Evolutionary conservation across 2,329 filamentous ascomycete species (phyloP), one percentile per base, ranked within the genome.

Genomic region (Magnaporthales sp.): DNA sequence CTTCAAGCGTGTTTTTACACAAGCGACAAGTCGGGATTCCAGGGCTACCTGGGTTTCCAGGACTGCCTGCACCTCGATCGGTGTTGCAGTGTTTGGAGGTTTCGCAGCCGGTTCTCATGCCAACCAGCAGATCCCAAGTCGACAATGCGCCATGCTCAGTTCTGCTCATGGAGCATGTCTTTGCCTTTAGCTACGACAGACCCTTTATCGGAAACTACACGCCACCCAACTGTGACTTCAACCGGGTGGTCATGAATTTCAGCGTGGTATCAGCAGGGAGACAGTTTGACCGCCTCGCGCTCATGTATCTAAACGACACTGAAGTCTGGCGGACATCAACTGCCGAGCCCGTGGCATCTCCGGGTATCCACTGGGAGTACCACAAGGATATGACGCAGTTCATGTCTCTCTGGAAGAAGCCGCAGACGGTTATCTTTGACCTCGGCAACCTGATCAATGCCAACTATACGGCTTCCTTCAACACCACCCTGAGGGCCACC

Each of bases 321-420:
- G 91, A 96, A 74, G 83, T 96, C n/a, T 95, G 90, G 81, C 83
- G 91, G 27, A 93, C 91, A 1, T 93, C 91, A 5, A 96, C 92
- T 0, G 90, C 91, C 4, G 90, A 96, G 77, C 91, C 92, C 1
- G 91, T 87, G 0, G 70, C 72, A 4, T 71, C 78, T 4, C 82
- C 82, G 26, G 91, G 91, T 7, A 93, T 95, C 69, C 79, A 83
- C 61, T 94, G 90, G 90, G 87, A 84, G 0, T 92, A 91, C 73
- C 79, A 88, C 66, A 95, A 94, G 76, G 91, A 96, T 74, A 87
- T 93, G 86, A 91, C 89, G 1, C 82, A 84, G 66, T 93, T 88
- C 73, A 78, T 89, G 19, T 81, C 85, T 4, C 78, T 95, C 13
- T 93, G 91, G 85, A 86, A 84, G 69, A 71, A 82, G 63, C 82